Evolutionary conservation across 2,329 filamentous ascomycete genomes (phyloP).

Genomic region (Zymoseptoria ardabiliae): DNA sequence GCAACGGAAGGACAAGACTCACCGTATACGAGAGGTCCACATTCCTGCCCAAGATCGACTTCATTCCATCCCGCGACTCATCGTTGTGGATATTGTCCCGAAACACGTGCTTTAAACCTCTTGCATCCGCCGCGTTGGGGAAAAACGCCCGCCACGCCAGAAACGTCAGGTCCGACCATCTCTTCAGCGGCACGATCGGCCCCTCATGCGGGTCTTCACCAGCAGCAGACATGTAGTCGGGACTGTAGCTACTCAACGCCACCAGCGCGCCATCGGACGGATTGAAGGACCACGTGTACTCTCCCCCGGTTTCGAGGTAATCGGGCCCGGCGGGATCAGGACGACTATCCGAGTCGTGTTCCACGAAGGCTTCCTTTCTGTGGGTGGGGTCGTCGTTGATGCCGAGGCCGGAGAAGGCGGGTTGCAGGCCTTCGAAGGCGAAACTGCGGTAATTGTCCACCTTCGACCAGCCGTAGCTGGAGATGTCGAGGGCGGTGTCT

Average conservation of each 20-base stretch:
- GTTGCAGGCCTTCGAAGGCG: neutral
- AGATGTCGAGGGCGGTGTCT: neutral
- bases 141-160: slow-evolving; percentile 3
- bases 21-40: neutral
- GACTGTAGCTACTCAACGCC: neutral
- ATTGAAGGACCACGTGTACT: neutral
- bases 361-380: too few species aligned
- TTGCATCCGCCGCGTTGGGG: neutral
- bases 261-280: neutral
- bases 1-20: too few species aligned
- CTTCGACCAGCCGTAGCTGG: neutral
- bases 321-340: neutral
- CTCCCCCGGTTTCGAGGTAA: neutral
- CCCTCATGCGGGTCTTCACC: too few species aligned
- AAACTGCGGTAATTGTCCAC: neutral
- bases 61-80: neutral
- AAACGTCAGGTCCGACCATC: slow-evolving; percentile 3
- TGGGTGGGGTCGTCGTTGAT: neutral
- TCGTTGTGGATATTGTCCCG: neutral
- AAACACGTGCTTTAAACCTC: slow-evolving; percentile 4
- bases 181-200: slow-evolving; percentile 1
- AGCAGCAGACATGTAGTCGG: neutral
- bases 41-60: neutral
- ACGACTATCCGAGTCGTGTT: too few species aligned
- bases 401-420: neutral